Evolutionary conservation across 1,284 basidiomycete species (phyloP).

Genomic region (Athelia psychrophila): DNA sequence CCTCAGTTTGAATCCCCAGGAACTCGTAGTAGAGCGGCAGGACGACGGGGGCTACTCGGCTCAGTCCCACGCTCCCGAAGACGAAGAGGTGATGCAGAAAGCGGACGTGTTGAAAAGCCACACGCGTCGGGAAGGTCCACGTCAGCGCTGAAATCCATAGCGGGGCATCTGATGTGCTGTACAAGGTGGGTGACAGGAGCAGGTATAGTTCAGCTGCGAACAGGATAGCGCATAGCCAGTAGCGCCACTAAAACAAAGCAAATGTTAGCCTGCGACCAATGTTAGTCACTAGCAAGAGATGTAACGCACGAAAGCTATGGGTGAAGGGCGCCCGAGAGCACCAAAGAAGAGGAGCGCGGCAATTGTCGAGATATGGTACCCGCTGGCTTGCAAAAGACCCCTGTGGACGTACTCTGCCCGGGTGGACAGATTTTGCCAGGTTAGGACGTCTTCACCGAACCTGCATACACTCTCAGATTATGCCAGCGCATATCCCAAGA

Average conservation of each 20-base stretch:
- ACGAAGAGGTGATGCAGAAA: constrained; percentile 79
- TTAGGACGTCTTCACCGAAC: constrained; percentile 73
- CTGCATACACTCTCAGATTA: constrained; percentile 28
- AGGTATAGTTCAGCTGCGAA: constrained; percentile 62
- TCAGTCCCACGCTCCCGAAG: constrained; percentile 67
- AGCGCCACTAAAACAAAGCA: constrained; percentile 62
- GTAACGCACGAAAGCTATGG: constrained; percentile 64
- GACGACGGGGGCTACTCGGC: constrained; percentile 62
- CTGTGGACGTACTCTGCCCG: constrained; percentile 67
- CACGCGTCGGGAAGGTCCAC: constrained; percentile 57
- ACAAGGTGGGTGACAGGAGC: constrained; percentile 52
- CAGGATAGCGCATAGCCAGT: constrained; percentile 59
- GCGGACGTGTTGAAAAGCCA: constrained; percentile 69
- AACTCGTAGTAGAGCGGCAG: constrained; percentile 32
- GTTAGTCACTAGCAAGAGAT: constrained; percentile 5
- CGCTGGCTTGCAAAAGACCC: constrained; percentile 64
- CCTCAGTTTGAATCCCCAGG: not conserved
- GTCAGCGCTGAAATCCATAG: constrained; percentile 37
- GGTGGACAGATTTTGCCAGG: constrained; percentile 67
- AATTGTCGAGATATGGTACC: constrained; percentile 70
- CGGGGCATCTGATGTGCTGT: constrained; percentile 18
- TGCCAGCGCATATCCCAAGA: not conserved
- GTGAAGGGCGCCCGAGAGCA: constrained; percentile 55
- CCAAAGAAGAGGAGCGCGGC: constrained; percentile 62
- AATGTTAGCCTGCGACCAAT: constrained; percentile 7